Evolutionary conservation across 83 land plant species (phyloP).

Genomic region (Thuja plicata): DNA sequence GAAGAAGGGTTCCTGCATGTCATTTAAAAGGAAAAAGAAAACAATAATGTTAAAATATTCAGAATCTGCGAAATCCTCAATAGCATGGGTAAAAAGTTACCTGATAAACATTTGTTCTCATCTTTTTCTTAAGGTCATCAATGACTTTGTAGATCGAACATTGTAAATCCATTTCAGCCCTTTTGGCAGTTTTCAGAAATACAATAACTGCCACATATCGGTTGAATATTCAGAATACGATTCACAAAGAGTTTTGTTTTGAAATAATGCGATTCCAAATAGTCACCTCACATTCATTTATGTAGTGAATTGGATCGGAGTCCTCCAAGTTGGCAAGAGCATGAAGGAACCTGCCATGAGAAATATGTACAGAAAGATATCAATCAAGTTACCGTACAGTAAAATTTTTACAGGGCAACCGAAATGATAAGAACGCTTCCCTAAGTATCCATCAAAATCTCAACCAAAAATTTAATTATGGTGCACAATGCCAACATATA

Average conservation of each 20-base stretch:
- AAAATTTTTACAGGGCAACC: neutral
- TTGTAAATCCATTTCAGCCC: slow-evolving; percentile 13
- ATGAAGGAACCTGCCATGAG: slow-evolving; percentile 8
- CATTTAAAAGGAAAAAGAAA: neutral
- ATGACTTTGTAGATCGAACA: slow-evolving; percentile 1
- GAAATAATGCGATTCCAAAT: neutral
- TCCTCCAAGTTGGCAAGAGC: slow-evolving; percentile 4
- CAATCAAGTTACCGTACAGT: neutral
- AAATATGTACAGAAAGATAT: neutral
- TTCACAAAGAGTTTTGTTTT: neutral
- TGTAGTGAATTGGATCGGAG: slow-evolving; percentile 9
- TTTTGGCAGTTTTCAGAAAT: slow-evolving; percentile 12
- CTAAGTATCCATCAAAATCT: neutral
- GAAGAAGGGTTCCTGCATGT: slow-evolving; percentile 5
- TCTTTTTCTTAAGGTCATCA: slow-evolving; percentile 12
- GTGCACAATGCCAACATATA: neutral
- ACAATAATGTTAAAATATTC: neutral
- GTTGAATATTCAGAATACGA: neutral
- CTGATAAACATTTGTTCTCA: slow-evolving; percentile 8
- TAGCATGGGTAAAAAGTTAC: neutral
- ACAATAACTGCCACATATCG: neutral
- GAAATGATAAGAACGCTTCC: neutral
- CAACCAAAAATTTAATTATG: neutral
- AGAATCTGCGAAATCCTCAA: neutral
- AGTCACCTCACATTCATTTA: slow-evolving; percentile 9